Evolutionary conservation across 2,329 filamentous ascomycete genomes (phyloP), one percentile per base, ranked within the genome.

Genomic region (Lachnellula willkommii): DNA sequence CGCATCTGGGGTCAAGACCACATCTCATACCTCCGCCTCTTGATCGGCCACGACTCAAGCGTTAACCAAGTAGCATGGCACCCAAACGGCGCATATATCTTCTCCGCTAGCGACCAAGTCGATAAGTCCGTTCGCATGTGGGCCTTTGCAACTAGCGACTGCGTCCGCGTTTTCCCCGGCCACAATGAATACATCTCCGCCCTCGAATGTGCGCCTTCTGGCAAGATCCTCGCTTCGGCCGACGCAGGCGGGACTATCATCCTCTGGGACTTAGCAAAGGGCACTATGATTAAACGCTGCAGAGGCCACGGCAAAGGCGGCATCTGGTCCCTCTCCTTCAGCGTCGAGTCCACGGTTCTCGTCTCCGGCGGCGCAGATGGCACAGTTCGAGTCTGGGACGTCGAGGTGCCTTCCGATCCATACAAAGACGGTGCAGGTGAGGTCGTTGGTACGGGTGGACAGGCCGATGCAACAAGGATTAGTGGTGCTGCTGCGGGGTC

Each of bases 121-220:
- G 84, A 99, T 72, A 93, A 93, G 71, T 94, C 91, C 0, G 89
- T 97, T 36, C 87, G 94, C 32, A 97, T 99, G 93, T 99, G 94
- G 94, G 87, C 91, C 9, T 83, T 96, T n/a, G 81, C 84, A 11
- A 93, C 88, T 8, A 94, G 94, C 28, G 85, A 87, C 59, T 90
- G 91, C 37, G 89, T 96, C 5, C 88, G 94, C 26, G 84, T 97
- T 66, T 96, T 97, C 69, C 91, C 89, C 0, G 94, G 94, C 1
- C 94, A 99, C 69, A 88, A 84, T 0, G 90, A 94, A 50, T 90
- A 90, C 67, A 85, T 97, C 68, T 95, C 88, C 14, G 83, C 90
- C 0, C 75, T 97, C 26, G 84, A 93, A 61, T 95, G 91, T 67
- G 87, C 90, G 22, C 90, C 90, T 1, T 91, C 90, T 66, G 94